Percentiles rank a stretch among this genome's conserved stretches.
These are phyloP conservation scores for Hypoxylon sp. DNA, from an alignment of 2,329 filamentous ascomycete genomes.

Conservation along the genomic window DNA sequence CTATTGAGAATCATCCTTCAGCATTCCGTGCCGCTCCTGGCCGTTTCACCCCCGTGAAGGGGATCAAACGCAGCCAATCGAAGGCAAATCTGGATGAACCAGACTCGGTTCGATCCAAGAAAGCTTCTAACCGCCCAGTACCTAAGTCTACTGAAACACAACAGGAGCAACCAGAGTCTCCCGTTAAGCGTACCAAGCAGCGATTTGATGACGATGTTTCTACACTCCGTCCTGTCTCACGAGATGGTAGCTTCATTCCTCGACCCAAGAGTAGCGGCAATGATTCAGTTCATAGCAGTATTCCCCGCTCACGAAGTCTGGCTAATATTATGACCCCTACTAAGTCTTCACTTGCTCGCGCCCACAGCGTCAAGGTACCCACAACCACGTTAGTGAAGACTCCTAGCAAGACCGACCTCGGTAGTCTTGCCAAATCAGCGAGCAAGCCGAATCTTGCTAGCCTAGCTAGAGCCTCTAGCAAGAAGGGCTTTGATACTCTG, in stretches of 20 bases:
- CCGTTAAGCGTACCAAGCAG: constrained; percentile 80
- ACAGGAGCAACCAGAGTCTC: constrained; percentile 55
- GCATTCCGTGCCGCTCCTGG: constrained; percentile 75
- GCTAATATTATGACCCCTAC: constrained; percentile 81
- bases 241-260: constrained; percentile 65
- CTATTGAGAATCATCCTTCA: constrained; percentile 88
- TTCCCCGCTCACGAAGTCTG: constrained; percentile 64
- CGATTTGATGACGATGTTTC: constrained; percentile 78
- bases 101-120: constrained; percentile 60
- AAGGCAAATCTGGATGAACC: constrained; percentile 77
- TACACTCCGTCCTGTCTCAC: constrained; percentile 72
- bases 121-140: constrained; percentile 50
- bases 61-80: constrained; percentile 58
- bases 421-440: constrained; percentile 59
- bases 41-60: constrained; percentile 68
- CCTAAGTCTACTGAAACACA: constrained; percentile 46
- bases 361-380: constrained; percentile 68
- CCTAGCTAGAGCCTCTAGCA: constrained; percentile 55
- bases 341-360: constrained; percentile 78
- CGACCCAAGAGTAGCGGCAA: constrained; percentile 63
- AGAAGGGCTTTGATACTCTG: constrained; percentile 54
- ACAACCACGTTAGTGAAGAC: constrained; percentile 70
- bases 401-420: constrained; percentile 64
- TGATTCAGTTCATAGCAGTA: constrained; percentile 53
- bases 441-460: constrained; percentile 62